Conservation (phyloP, 805 yeast genomes). For the Kluyveromyces dobzhanskii region DNA sequence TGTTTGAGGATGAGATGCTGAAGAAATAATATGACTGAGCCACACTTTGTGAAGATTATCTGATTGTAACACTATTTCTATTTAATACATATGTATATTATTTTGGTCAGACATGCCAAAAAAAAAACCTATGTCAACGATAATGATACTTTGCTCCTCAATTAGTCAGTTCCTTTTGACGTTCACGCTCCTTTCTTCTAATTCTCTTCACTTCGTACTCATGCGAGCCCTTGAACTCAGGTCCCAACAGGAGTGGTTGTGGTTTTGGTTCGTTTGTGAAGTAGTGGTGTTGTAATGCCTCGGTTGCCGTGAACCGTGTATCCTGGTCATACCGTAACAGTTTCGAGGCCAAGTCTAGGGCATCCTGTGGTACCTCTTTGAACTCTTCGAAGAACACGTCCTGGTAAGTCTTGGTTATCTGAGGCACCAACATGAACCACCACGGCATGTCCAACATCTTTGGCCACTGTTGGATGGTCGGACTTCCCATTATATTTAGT, state of each 20-base stretch:
- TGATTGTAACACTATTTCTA: neutral
- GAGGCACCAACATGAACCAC: conserved; percentile 79
- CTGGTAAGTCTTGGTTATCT: conserved; percentile 21
- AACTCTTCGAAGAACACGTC: conserved; percentile 36
- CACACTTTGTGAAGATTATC: too few relatives aligned
- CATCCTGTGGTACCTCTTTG: conserved; percentile 37
- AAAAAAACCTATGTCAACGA: neutral
- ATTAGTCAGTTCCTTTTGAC: conserved; percentile 6
- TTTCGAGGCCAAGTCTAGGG: conserved; percentile 53
- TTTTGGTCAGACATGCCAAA: too few relatives aligned
- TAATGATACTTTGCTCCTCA: neutral
- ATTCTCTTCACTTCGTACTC: conserved; percentile 69
- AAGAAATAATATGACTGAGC: conserved; percentile 6
- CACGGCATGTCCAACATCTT: conserved; percentile 74
- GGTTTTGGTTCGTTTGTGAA: conserved; percentile 63
- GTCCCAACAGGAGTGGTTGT: conserved; percentile 42
- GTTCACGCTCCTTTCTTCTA: conserved; percentile 16
- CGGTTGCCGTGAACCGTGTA: conserved; percentile 55
- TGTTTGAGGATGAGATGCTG: conserved; percentile 20
- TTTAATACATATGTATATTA: neutral
- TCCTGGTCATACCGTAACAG: conserved; percentile 64
- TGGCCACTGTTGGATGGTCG: conserved; percentile 68
- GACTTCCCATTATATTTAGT: conserved; percentile 82
- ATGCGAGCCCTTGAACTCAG: conserved; percentile 76
- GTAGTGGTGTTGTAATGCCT: conserved; percentile 64